Evolutionary conservation across 2,329 filamentous ascomycete species (phyloP).

Genomic region (Talaromyces amestolkiae): DNA sequence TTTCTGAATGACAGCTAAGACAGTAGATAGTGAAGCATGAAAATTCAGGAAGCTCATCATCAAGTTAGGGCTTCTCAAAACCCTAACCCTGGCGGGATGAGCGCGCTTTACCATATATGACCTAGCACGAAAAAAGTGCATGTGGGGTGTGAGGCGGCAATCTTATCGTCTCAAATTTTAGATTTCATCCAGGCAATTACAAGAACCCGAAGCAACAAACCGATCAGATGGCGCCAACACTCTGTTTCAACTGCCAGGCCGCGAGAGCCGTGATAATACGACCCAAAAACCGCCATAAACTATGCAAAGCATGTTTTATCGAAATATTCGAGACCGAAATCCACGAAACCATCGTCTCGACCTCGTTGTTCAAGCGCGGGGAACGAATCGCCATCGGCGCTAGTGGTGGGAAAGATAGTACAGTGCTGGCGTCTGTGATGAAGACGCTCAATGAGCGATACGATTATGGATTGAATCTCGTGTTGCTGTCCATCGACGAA

Average conservation of each 20-base stretch:
- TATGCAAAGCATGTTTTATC: slow-evolving; percentile 89
- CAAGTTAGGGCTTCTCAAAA: neutral
- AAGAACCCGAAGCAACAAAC: neutral
- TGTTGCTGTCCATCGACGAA: slow-evolving; percentile 90
- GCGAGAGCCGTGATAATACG: slow-evolving; percentile 84
- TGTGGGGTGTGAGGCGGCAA: neutral
- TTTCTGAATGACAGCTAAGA: neutral
- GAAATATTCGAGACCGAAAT: slow-evolving; percentile 86
- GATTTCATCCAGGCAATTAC: neutral
- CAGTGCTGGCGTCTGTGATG: slow-evolving; percentile 87
- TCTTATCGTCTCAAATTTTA: slow-evolving; percentile 5
- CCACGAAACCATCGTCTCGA: slow-evolving; percentile 83
- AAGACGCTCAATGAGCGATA: slow-evolving; percentile 92
- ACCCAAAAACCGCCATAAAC: slow-evolving; percentile 90
- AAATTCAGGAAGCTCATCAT: neutral
- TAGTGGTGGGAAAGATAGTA: slow-evolving; percentile 96
- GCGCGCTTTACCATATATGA: neutral
- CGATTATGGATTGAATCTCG: slow-evolving; percentile 78
- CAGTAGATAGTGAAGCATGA: neutral
- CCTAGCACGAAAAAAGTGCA: neutral
- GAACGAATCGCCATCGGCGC: slow-evolving; percentile 92
- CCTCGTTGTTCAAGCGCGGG: slow-evolving; percentile 75
- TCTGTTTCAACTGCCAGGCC: slow-evolving; percentile 72
- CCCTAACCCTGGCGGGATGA: neutral
- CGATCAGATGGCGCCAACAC: slow-evolving; percentile 68